These are phyloP conservation scores for Penicillium aurantiogriseum DNA, from an alignment of 2,329 filamentous ascomycete genomes.

Conservation along the genomic window DNA sequence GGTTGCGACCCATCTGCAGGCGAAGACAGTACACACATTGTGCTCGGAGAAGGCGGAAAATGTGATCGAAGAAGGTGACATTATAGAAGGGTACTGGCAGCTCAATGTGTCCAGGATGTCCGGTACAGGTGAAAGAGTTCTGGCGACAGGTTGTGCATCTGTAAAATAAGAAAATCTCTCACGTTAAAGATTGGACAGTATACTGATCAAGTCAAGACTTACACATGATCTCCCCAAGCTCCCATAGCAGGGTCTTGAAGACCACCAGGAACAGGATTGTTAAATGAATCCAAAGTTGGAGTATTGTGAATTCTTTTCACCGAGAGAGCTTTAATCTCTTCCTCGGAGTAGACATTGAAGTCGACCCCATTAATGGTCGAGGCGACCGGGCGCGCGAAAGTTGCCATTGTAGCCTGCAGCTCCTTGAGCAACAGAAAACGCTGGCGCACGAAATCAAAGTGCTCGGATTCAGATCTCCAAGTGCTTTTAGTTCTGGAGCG, in stretches of 20 bases:
- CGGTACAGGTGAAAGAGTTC: constrained; percentile 76
- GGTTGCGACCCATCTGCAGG: constrained; percentile 73
- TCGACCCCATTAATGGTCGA: constrained; percentile 84
- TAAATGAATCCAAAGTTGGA: constrained; percentile 86
- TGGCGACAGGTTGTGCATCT: constrained; percentile 93
- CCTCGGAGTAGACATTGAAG: constrained; percentile 77
- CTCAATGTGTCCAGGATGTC: constrained; percentile 93
- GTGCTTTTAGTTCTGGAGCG: constrained; percentile 31
- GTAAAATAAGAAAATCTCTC: constrained; percentile 9
- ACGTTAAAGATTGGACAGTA: constrained; percentile 15
- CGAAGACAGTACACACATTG: constrained; percentile 90
- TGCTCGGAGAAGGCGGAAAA: constrained; percentile 77
- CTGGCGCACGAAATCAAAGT: constrained; percentile 32
- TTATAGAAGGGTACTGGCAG: constrained; percentile 92
- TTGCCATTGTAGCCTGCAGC: constrained; percentile 44
- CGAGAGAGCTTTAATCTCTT: constrained; percentile 84
- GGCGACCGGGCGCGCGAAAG: constrained; percentile 69
- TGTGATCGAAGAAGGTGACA: constrained; percentile 92
- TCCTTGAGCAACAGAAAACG: constrained; percentile 37
- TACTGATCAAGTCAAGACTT: constrained; percentile 38
- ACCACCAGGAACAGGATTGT: constrained; percentile 85
- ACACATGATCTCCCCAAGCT: constrained; percentile 82
- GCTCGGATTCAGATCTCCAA: constrained; percentile 27
- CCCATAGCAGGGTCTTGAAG: constrained; percentile 91
- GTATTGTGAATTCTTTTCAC: constrained; percentile 93